Evolutionary conservation across 345 rosid species (phyloP).

Genomic region (Gossypium bickii): DNA sequence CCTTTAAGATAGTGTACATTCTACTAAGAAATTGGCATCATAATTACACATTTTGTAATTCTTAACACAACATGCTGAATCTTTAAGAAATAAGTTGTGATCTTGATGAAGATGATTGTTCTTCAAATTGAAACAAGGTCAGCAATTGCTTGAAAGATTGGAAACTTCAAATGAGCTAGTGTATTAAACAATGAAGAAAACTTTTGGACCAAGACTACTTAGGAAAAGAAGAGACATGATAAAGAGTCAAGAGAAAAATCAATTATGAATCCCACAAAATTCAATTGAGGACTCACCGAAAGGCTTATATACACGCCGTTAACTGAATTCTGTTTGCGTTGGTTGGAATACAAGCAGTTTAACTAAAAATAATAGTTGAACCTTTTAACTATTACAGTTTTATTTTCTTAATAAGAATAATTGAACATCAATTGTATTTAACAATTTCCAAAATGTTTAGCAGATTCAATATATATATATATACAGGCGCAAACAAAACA

Average conservation of each 20-base stretch:
- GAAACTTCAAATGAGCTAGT: not conserved
- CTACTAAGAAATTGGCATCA: not conserved
- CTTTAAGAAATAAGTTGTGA: not conserved
- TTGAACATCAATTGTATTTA: not conserved
- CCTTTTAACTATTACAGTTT: not conserved
- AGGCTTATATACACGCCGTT: not conserved
- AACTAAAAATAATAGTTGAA: not conserved
- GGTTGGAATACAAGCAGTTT: not conserved
- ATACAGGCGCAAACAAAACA: not conserved
- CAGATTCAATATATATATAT: not conserved
- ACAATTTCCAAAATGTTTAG: not conserved
- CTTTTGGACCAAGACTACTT: not conserved
- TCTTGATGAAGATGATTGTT: not conserved
- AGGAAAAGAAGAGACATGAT: not conserved
- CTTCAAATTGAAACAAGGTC: not conserved
- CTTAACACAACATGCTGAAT: not conserved
- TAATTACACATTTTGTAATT: not conserved
- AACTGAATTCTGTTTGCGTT: not conserved
- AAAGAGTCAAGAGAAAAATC: not conserved
- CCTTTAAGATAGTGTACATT: not conserved
- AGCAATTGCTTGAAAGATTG: not conserved
- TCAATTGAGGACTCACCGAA: not conserved
- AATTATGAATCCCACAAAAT: not conserved
- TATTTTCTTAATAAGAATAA: not conserved
- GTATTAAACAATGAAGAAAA: not conserved